phyloP scores from a whole-genome alignment of 2,329 filamentous ascomycete genomes.

The Colletotrichum kahawae region DNA sequence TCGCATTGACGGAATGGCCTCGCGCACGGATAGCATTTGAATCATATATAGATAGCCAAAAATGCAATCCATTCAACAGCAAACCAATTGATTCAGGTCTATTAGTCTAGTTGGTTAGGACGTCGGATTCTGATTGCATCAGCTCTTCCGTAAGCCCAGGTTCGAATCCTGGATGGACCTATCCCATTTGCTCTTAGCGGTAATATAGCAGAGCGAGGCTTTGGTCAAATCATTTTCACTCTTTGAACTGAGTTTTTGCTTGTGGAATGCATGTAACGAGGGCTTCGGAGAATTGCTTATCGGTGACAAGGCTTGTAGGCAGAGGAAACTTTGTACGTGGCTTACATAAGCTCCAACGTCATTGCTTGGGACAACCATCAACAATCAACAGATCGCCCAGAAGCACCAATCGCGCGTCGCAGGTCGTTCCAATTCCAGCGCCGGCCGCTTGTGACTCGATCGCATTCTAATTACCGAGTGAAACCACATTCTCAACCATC shows the following conservation, averaged over 20 bases:
- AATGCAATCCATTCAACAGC: rapidly evolving
- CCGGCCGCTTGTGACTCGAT: neutral
- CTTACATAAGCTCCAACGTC: conserved; percentile 7
- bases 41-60: neutral
- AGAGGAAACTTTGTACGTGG: neutral
- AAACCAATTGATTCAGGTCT: neutral
- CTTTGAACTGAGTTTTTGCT: neutral
- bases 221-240: neutral
- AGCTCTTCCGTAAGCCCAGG: conserved; percentile 19
- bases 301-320: neutral
- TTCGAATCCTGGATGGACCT: conserved; percentile 23
- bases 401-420: neutral
- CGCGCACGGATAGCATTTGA: neutral
- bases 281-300: neutral
- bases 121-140: conserved; percentile 16
- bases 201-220: rapidly evolving
- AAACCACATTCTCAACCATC: neutral
- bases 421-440: neutral
- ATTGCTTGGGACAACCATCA: conserved; percentile 6
- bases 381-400: conserved; percentile 13
- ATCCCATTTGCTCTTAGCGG: neutral
- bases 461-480: neutral
- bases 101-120: conserved; percentile 24
- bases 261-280: neutral
- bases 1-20: neutral